A percentile compares a stretch with the other conserved stretches of the same genome.
Conservation (phyloP, 805 yeast genomes). For the Saccharomycopsis sp. region DNA sequence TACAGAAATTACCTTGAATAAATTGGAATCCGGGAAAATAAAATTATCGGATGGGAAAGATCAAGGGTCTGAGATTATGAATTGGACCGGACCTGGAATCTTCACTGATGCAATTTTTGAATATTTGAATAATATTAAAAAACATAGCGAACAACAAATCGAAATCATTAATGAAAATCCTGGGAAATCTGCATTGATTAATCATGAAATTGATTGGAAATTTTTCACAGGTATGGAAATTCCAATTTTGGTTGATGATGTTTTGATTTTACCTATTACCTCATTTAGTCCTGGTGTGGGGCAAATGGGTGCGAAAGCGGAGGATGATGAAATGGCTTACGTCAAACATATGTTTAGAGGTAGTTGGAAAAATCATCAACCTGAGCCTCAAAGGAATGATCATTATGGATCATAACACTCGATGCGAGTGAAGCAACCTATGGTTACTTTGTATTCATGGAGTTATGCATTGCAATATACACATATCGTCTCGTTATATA, state of each 20-base stretch:
- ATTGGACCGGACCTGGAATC: slow-evolving; percentile 95
- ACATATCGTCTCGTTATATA: no score
- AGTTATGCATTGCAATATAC: no score
- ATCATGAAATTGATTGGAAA: slow-evolving; percentile 42
- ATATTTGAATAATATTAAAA: slow-evolving; percentile 61
- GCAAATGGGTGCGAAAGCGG: slow-evolving; percentile 53
- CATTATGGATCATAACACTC: no score
- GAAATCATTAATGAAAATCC: not conserved
- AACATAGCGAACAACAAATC: not conserved
- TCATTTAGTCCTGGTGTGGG: slow-evolving; percentile 62
- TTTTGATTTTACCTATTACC: slow-evolving; percentile 65
- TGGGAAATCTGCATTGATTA: not conserved
- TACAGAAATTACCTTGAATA: slow-evolving; percentile 62
- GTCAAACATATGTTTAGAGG: slow-evolving; percentile 61
- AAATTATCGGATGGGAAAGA: slow-evolving; percentile 47
- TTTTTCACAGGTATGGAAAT: slow-evolving; percentile 51
- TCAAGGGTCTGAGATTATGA: slow-evolving; percentile 73
- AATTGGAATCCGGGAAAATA: slow-evolving; percentile 40
- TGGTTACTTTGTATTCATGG: no score
- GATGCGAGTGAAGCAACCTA: no score
- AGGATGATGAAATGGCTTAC: slow-evolving; percentile 43
- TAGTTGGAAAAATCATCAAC: slow-evolving; percentile 48
- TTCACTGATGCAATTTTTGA: slow-evolving; percentile 83
- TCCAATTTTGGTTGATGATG: slow-evolving; percentile 58
- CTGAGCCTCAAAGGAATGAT: no score